Evolutionary conservation across 2,329 filamentous ascomycete species (phyloP).

Genomic region (Plectosphaerella plurivora): DNA sequence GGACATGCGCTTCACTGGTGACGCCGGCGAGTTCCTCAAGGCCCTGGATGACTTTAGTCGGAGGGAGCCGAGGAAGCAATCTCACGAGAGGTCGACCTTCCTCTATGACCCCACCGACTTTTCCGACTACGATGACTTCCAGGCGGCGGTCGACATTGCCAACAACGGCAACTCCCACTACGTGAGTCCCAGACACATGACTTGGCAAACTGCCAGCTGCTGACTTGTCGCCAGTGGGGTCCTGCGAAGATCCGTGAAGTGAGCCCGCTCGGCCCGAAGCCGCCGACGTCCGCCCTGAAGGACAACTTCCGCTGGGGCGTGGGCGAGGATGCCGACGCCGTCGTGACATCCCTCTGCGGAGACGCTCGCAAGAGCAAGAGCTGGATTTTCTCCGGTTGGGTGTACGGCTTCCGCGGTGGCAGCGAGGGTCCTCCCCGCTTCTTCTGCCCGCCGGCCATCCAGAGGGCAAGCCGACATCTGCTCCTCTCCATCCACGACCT

Average conservation of each 20-base stretch:
- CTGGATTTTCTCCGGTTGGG: constrained; percentile 28
- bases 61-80: constrained; percentile 61
- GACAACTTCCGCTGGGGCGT: constrained; percentile 25
- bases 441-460: constrained; percentile 30
- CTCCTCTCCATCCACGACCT: constrained; percentile 26
- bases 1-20: constrained; percentile 61
- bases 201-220: not conserved
- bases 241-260: constrained; percentile 21
- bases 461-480: constrained; percentile 23
- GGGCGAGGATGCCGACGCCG: constrained; percentile 26
- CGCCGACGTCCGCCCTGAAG: constrained; percentile 16
- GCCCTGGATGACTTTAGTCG: constrained; percentile 62
- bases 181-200: constrained; percentile 1
- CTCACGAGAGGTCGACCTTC: constrained; percentile 73
- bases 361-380: constrained; percentile 16
- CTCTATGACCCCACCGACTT: constrained; percentile 73
- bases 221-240: constrained; percentile 17
- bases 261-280: constrained; percentile 22
- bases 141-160: constrained; percentile 48
- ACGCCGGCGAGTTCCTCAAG: constrained; percentile 69
- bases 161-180: constrained; percentile 18
- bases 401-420: constrained; percentile 19
- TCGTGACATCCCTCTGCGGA: constrained; percentile 23
- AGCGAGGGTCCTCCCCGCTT: constrained; percentile 19
- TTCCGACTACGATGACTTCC: constrained; percentile 69